Conservation (phyloP, 2,329 filamentous ascomycete species). For the Leptosphaerulina australis region DNA sequence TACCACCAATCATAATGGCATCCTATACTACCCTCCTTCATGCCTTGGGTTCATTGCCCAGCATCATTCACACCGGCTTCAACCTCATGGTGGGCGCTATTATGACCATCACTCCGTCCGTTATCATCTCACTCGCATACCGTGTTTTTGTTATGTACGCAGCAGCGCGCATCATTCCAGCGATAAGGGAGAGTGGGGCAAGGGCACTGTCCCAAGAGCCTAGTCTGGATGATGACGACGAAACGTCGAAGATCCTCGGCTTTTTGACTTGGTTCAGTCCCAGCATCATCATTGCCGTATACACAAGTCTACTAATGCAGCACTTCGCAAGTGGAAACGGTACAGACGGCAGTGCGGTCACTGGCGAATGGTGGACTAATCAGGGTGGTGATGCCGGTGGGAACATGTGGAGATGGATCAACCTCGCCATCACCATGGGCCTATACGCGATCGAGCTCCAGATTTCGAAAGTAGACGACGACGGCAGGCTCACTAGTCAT, state of each 20-base stretch:
- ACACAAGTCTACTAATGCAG: slow-evolving; percentile 92
- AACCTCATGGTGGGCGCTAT: slow-evolving; percentile 89
- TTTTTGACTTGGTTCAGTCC: slow-evolving; percentile 94
- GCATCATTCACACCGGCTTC: slow-evolving; percentile 80
- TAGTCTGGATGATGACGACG: slow-evolving; percentile 82
- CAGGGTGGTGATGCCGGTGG: slow-evolving; percentile 82
- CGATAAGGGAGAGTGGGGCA: slow-evolving; percentile 84
- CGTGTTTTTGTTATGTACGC: slow-evolving; percentile 95
- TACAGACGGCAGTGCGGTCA: slow-evolving; percentile 52
- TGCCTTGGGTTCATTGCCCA: slow-evolving; percentile 80
- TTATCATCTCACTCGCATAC: slow-evolving; percentile 93
- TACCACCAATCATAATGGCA: slow-evolving; percentile 97
- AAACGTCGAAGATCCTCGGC: slow-evolving; percentile 77
- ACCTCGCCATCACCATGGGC: slow-evolving; percentile 84
- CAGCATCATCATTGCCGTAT: slow-evolving; percentile 91
- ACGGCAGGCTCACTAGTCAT: slow-evolving; percentile 73
- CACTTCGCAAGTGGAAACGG: slow-evolving; percentile 77
- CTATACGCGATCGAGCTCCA: slow-evolving; percentile 91
- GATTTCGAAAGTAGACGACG: slow-evolving; percentile 80
- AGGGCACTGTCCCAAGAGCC: slow-evolving; percentile 83
- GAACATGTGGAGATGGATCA: slow-evolving; percentile 92
- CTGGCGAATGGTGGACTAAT: slow-evolving; percentile 78
- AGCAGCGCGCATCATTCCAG: slow-evolving; percentile 93
- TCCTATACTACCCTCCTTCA: slow-evolving; percentile 92
- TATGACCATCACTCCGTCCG: slow-evolving; percentile 92